A percentile compares a stretch with the other conserved stretches of the same genome.
Conservation (phyloP, 495 filamentous ascomycete species). For the Aspergillus kassunensis region DNA sequence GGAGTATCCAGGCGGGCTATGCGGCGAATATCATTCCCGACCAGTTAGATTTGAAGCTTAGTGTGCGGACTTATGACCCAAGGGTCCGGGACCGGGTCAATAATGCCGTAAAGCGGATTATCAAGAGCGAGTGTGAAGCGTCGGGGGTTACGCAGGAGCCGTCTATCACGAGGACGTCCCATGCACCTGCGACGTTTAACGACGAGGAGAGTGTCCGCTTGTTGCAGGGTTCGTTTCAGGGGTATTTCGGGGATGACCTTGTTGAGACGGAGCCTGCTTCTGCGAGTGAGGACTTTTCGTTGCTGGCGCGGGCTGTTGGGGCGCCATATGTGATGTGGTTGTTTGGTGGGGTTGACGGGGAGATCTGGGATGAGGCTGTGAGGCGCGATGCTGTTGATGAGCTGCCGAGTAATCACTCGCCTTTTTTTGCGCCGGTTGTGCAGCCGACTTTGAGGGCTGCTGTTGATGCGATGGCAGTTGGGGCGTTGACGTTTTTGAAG, state of each 20-base stretch:
- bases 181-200: conserved; percentile 51
- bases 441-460: conserved; percentile 55
- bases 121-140: conserved; percentile 52
- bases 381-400: conserved; percentile 34
- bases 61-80: conserved; percentile 39
- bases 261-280: conserved; percentile 23
- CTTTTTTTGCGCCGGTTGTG: conserved; percentile 57
- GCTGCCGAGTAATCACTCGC: conserved; percentile 55
- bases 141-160: conserved; percentile 37
- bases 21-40: conserved; percentile 53
- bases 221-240: conserved; percentile 37
- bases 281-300: conserved; percentile 55
- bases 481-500: conserved; percentile 45
- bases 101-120: conserved; percentile 45
- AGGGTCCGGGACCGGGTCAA: conserved; percentile 41
- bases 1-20: conserved; percentile 48
- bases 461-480: conserved; percentile 52
- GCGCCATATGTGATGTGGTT: conserved; percentile 54
- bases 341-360: conserved; percentile 49
- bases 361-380: conserved; percentile 47
- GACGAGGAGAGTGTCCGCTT: conserved; percentile 37
- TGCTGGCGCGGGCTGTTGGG: conserved; percentile 48
- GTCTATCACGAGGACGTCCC: conserved; percentile 27
- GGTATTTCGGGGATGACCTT: conserved; percentile 38
- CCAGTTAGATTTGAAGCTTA: conserved; percentile 45